phyloP scores from a whole-genome alignment of 164 flowering plant species.

The Santalum album region DNA sequence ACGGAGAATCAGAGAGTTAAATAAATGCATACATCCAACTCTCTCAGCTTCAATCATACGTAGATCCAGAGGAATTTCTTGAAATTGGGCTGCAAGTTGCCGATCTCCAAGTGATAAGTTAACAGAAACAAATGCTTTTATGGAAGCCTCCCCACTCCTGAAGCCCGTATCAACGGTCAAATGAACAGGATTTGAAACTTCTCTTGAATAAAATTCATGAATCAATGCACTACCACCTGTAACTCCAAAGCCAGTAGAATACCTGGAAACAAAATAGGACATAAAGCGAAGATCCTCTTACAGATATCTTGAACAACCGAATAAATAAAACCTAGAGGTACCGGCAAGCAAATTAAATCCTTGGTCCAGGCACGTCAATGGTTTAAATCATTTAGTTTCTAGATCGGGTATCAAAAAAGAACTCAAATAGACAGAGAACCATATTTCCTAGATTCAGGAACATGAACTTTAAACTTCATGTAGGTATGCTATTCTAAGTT shows the following conservation, averaged over 20 bases:
- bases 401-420: too few species aligned
- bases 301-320: too few species aligned
- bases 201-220: slow-evolving; percentile 90
- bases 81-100: slow-evolving; percentile 91
- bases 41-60: slow-evolving; percentile 90
- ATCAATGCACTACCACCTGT: slow-evolving; percentile 83
- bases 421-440: too few species aligned
- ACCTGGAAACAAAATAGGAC: slow-evolving; percentile 36
- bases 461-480: too few species aligned
- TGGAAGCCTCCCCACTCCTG: slow-evolving; percentile 54
- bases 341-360: too few species aligned
- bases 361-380: too few species aligned
- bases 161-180: slow-evolving; percentile 90
- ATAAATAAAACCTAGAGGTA: too few species aligned
- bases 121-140: slow-evolving; percentile 71
- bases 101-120: slow-evolving; percentile 74
- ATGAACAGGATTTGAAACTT: slow-evolving; percentile 82
- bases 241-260: slow-evolving; percentile 89
- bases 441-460: too few species aligned
- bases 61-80: slow-evolving; percentile 81
- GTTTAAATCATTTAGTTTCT: too few species aligned
- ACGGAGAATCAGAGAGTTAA: too few species aligned
- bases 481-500: too few species aligned
- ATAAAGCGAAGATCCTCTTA: too few species aligned
- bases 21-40: slow-evolving; percentile 71